Conservation (phyloP, 1,284 basidiomycete genomes). For the Phylloporus sp. region DNA sequence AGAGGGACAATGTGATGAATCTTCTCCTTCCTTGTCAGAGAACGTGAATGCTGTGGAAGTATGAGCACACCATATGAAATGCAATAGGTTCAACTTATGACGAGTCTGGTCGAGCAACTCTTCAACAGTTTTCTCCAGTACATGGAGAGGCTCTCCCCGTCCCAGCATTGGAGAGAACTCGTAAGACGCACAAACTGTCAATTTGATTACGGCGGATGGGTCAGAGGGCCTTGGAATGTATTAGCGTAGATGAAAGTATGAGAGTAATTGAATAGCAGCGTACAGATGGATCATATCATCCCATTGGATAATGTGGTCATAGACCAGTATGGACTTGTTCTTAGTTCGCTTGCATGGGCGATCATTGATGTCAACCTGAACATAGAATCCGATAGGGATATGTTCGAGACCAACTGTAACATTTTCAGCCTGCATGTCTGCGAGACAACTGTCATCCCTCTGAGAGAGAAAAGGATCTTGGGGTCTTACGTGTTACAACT, state of each 20-base stretch:
- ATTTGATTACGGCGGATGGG: not conserved
- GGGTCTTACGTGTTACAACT: not conserved
- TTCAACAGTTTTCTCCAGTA: not conserved
- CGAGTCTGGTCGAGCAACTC: not conserved
- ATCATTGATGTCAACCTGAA: not conserved
- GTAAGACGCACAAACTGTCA: not conserved
- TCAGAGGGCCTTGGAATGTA: not conserved
- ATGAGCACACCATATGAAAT: not conserved
- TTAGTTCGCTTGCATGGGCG: not conserved
- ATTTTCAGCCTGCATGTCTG: not conserved
- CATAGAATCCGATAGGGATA: not conserved
- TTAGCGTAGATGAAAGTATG: not conserved
- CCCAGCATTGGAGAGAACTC: not conserved
- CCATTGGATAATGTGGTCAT: not conserved
- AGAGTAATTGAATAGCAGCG: not conserved
- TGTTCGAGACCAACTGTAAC: not conserved
- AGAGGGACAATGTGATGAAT: not conserved
- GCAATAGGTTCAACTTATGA: not conserved
- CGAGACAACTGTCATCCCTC: not conserved
- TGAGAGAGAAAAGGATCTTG: not conserved
- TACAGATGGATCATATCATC: not conserved
- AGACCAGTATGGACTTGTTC: not conserved
- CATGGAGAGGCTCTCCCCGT: not conserved
- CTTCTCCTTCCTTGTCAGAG: not conserved
- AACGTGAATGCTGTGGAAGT: not conserved